phyloP scores from a whole-genome alignment of 2,329 filamentous ascomycete genomes.

The Venturia asperata region DNA sequence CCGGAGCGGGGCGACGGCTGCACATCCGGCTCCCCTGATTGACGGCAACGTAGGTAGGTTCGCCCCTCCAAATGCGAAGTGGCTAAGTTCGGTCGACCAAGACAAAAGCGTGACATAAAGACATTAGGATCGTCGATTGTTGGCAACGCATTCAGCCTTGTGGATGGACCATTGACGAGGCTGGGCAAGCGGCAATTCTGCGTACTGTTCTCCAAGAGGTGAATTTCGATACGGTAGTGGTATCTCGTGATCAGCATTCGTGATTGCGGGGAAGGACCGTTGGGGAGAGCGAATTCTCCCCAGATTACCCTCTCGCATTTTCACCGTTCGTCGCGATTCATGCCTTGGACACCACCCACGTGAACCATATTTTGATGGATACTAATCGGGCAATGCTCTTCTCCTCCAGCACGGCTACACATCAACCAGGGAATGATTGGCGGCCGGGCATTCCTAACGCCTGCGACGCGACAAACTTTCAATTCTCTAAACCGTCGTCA shows the following conservation, averaged over 20 bases:
- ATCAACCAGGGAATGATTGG: no score
- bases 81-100: background rate
- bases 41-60: background rate
- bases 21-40: background rate
- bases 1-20: slow-evolving; percentile 3
- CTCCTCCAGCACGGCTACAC: background rate
- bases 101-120: background rate
- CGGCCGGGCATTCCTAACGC: no score
- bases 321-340: background rate
- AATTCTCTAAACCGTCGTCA: background rate
- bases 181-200: background rate
- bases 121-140: background rate
- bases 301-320: no score
- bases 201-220: no score
- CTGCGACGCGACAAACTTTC: background rate
- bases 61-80: background rate
- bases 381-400: background rate
- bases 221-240: background rate
- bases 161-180: background rate
- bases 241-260: background rate
- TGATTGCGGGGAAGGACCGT: background rate
- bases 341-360: background rate
- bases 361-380: background rate
- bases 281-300: background rate
- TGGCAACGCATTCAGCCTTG: background rate